Conservation (phyloP, 1,284 basidiomycete species). For the Rhodotorula sp. region DNA sequence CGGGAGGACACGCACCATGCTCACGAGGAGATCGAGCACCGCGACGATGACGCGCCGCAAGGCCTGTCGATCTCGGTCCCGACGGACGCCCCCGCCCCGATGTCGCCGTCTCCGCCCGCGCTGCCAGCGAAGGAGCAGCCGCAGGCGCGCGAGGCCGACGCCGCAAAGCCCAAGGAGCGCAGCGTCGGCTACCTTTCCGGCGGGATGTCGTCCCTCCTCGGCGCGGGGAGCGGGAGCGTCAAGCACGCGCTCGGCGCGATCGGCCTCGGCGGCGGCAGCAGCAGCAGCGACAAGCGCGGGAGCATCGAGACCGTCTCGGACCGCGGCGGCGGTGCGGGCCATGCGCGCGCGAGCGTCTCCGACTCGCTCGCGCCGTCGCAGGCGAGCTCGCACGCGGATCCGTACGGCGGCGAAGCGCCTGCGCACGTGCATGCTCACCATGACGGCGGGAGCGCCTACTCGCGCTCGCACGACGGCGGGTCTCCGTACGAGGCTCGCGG, state of each 20-base stretch:
- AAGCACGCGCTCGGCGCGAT: conserved; percentile 30
- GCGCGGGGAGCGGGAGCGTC: conserved; percentile 14
- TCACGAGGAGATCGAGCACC: neutral
- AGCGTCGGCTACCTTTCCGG: conserved; percentile 20
- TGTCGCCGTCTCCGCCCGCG: neutral
- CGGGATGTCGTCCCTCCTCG: conserved; percentile 20
- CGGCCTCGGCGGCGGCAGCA: conserved; percentile 8
- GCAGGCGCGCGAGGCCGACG: neutral
- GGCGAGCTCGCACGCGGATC: neutral
- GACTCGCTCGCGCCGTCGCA: neutral
- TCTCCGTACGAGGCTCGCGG: neutral
- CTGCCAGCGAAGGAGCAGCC: neutral
- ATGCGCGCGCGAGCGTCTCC: neutral
- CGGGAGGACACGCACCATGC: conserved; percentile 2
- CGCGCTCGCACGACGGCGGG: neutral
- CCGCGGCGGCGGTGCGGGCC: neutral
- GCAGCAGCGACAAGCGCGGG: neutral
- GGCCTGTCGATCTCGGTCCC: conserved; percentile 6
- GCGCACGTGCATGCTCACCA: neutral
- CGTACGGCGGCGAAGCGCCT: neutral
- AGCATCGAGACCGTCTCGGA: neutral
- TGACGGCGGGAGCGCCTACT: neutral
- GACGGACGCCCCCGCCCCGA: neutral
- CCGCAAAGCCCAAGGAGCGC: neutral
- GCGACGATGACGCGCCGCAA: neutral